Base-by-base conservation (phyloP, 1,139 yeast genomes). In the Lodderomyces theae region DNA sequence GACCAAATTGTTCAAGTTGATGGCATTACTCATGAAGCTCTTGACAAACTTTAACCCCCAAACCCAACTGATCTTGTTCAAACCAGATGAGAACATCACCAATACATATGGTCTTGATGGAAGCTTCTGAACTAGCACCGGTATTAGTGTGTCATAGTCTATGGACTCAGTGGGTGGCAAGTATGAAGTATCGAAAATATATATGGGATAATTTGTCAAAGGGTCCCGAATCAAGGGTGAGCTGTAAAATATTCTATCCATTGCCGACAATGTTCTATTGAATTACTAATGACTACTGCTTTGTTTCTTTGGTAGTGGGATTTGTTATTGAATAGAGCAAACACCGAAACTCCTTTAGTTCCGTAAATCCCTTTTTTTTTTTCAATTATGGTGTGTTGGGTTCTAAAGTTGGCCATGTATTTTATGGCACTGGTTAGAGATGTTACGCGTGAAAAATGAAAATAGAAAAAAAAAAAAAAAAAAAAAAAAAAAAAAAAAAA, bases 21-120 rank as follows among this genome's bases (percentile, higher is more conserved):
- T 74, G 40, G 74, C 51, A 13, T 47, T 36, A 30, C 55, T 52
- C n/a, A 90, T 80, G 35, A 92, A 74, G 51, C 76, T 65, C 49
- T 85, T 78, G 52, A 87, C 78, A 47, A 90, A 81, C 53, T 80
- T 83, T 35, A 90, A 69, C 34, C 90, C 87, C 79, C 90, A 85
- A 7, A 84, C 71, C 92, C 95, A 83, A 40, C 79, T 66, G 41
- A 77, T 68, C 47, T 75, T 74, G 52, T 78, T 75, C 62, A 88
- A 79, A 1, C 95, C 95, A 43, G 94, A 81, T 37, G 90, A 84
- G 58, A 87, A 85, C 62, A 86, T 81, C 1, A 86, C 73, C 22
- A 87, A 59, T 4, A 79, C 81, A 54, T 82, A 86, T 11, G 80
- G 80, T 23, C 67, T 63, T 13, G 62, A 54, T 3, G 95, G 95